These are phyloP conservation scores for Russula abietina DNA, from an alignment of 768 basidiomycete genomes.

Conservation along the genomic window DNA sequence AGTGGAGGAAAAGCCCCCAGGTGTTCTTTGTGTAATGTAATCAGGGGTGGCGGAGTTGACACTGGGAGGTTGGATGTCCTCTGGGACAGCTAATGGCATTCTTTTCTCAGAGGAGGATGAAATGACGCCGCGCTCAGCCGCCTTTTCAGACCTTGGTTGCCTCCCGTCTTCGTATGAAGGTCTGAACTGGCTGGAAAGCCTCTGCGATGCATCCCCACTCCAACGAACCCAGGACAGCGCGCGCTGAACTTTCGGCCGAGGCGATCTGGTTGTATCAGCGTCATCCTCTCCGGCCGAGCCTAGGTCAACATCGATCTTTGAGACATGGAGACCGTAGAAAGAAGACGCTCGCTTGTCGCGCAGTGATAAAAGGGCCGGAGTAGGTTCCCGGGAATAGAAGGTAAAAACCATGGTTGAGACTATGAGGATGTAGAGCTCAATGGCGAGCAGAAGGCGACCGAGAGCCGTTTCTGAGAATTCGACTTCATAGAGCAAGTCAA, in stretches of 20 bases:
- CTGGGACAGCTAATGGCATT: not conserved
- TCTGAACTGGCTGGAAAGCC: slow-evolving; percentile 28
- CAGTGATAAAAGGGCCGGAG: not conserved
- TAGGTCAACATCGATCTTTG: slow-evolving; percentile 1
- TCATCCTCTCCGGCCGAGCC: not conserved
- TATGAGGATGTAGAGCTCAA: slow-evolving; percentile 57
- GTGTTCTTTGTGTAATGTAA: not conserved
- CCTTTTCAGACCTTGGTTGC: slow-evolving; percentile 32
- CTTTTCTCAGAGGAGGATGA: slow-evolving; percentile 8
- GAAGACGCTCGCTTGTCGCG: slow-evolving; percentile 25
- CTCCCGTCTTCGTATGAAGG: slow-evolving; percentile 28
- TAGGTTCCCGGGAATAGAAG: slow-evolving; percentile 28
- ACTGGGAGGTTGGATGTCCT: slow-evolving; percentile 13
- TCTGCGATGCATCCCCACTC: slow-evolving; percentile 18
- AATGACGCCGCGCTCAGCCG: slow-evolving; percentile 31
- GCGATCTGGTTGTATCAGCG: not conserved
- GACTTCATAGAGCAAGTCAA: slow-evolving; percentile 38
- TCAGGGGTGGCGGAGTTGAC: not conserved
- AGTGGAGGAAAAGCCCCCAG: not conserved
- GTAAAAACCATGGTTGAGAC: slow-evolving; percentile 49
- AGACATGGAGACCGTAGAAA: slow-evolving; percentile 26
- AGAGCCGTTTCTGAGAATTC: slow-evolving; percentile 61
- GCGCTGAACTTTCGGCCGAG: not conserved
- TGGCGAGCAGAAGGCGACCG: slow-evolving; percentile 59
- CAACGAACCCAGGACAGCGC: slow-evolving; percentile 38